Conservation (phyloP, 2,329 filamentous ascomycete genomes). For the Cryphonectria parasitica region DNA sequence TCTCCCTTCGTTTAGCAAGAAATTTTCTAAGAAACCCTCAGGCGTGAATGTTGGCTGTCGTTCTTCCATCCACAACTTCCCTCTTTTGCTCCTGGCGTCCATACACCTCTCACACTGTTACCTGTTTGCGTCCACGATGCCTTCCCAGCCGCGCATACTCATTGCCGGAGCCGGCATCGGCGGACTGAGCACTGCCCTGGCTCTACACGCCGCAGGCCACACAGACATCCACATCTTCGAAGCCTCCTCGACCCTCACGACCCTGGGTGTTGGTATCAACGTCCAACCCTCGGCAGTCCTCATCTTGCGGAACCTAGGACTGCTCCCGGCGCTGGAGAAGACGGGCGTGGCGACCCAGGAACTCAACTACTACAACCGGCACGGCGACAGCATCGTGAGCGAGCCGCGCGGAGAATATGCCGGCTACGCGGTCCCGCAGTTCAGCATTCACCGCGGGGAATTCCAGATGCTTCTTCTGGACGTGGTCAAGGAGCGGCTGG, state of each 20-base stretch:
- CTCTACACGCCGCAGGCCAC: constrained; percentile 41
- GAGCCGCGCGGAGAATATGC: constrained; percentile 46
- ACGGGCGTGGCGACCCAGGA: constrained; percentile 47
- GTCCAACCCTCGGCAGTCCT: constrained; percentile 50
- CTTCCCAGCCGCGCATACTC: constrained; percentile 33
- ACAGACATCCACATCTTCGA: constrained; percentile 49
- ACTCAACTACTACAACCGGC: constrained; percentile 49
- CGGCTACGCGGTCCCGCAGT: constrained; percentile 48
- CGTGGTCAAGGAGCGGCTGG: constrained; percentile 46
- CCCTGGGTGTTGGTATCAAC: constrained; percentile 51
- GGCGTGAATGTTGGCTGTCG: neutral
- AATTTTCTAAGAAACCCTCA: too few relatives aligned
- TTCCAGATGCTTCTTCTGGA: constrained; percentile 49
- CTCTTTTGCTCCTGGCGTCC: neutral
- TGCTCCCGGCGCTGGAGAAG: constrained; percentile 44
- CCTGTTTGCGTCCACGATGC: constrained; percentile 7
- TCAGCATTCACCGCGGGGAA: constrained; percentile 50
- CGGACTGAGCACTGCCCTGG: constrained; percentile 35
- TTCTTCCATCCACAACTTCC: neutral
- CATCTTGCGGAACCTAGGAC: constrained; percentile 47
- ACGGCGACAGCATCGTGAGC: constrained; percentile 47
- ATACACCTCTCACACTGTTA: neutral
- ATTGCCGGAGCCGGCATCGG: constrained; percentile 40
- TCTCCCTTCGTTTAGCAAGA: too few relatives aligned
- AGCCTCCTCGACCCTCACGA: constrained; percentile 44